Evolutionary conservation across 2,329 filamentous ascomycete genomes (phyloP).

Genomic region (Claviceps arundinis): DNA sequence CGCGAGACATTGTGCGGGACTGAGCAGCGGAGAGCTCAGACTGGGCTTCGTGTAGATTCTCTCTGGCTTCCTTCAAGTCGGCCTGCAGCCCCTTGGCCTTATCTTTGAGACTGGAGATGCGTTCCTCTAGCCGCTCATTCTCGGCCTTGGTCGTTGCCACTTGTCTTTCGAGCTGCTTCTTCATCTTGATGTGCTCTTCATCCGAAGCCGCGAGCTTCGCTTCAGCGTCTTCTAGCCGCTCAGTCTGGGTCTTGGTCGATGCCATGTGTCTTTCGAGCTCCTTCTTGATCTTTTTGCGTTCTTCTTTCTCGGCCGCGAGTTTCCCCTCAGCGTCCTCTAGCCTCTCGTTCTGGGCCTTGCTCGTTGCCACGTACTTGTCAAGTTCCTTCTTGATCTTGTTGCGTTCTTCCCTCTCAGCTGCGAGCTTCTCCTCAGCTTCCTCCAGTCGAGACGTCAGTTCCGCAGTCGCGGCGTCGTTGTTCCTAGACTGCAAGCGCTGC

Average conservation of each 20-base stretch:
- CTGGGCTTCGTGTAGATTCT: conserved; percentile 26
- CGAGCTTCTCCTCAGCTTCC: conserved; percentile 23
- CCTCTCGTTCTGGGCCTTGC: conserved; percentile 47
- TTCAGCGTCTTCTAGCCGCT: conserved; percentile 45
- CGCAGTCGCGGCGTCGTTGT: conserved; percentile 27
- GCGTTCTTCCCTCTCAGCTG: conserved; percentile 29
- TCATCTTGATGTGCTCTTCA: conserved; percentile 23
- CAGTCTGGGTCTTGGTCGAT: conserved; percentile 48
- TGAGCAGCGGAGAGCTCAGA: conserved; percentile 1
- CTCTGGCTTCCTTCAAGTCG: conserved; percentile 51
- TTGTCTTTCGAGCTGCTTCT: conserved; percentile 57
- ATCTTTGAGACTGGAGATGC: conserved; percentile 53
- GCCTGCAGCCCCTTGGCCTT: conserved; percentile 60
- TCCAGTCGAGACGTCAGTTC: conserved; percentile 25
- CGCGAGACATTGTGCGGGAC: conserved; percentile 7
- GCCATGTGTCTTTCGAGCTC: conserved; percentile 39
- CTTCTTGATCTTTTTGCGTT: conserved; percentile 17
- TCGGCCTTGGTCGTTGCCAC: conserved; percentile 54
- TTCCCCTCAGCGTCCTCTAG: conserved; percentile 38
- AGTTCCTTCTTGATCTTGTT: conserved; percentile 31
- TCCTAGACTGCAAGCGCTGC: conserved; percentile 17
- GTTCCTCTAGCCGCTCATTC: conserved; percentile 54
- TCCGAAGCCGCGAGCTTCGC: no score
- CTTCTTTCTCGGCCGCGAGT: no score
- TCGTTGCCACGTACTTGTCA: conserved; percentile 45